Conservation (phyloP, 805 yeast genomes). For the Barnettozyma californica region DNA sequence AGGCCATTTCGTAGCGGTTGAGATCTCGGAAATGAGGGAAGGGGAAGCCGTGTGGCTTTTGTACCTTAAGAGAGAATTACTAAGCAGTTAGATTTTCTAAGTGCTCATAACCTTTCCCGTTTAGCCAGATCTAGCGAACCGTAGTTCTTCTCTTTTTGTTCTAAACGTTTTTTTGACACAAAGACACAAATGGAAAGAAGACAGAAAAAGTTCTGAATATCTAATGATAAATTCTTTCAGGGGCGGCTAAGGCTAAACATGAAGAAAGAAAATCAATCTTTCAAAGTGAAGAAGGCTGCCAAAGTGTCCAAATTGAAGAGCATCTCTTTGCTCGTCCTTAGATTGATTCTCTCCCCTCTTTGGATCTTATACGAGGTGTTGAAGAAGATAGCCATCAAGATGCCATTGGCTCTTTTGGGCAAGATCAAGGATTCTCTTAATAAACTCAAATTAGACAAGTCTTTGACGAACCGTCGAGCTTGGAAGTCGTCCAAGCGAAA, state of each 20-base stretch:
- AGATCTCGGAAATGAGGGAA: neutral
- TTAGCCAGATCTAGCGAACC: neutral
- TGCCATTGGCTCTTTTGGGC: conserved; percentile 1
- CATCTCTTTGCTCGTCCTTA: neutral
- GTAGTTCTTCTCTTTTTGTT: no score
- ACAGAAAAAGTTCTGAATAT: no score
- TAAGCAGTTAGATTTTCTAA: neutral
- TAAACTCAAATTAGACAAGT: conserved; percentile 1
- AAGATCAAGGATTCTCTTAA: neutral
- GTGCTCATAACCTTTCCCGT: neutral
- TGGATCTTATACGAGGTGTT: neutral
- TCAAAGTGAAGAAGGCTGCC: conserved; percentile 1
- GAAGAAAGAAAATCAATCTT: neutral
- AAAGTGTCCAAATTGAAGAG: conserved; percentile 1
- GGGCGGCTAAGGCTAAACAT: no score
- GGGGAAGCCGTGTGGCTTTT: no score
- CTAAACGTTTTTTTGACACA: neutral
- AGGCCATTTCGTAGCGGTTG: conserved; percentile 31
- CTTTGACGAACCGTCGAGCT: neutral
- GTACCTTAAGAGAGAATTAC: no score
- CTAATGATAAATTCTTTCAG: no score
- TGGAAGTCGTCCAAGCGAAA: neutral
- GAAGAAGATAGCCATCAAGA: conserved; percentile 1
- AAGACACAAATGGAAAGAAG: neutral
- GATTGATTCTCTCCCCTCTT: conserved; percentile 1